Evolutionary conservation across 1,284 basidiomycete species (phyloP), one percentile per base, ranked within the genome.

Genomic region (Cystobasidium sp.): DNA sequence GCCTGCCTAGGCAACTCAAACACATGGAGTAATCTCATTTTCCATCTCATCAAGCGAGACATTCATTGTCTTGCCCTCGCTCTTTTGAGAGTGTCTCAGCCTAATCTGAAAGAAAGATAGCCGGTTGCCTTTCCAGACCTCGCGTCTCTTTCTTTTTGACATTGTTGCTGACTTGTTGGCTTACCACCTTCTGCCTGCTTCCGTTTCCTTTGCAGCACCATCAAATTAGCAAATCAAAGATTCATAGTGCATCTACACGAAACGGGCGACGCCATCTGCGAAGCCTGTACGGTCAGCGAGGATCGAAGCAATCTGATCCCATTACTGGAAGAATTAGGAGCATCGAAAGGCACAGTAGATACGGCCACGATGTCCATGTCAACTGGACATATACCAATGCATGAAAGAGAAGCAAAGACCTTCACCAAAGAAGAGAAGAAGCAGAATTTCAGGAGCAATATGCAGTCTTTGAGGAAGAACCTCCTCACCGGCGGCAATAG

Each of bases 161-260:
- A 18, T n/a, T 3, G 5, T 8, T 53, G 64, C 49, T 51, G 47
- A 53, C 58, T 61, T 39, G 22, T 56, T 47, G n/a, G 1, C 16
- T 41, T 43, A n/a, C 64, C 20, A 12, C 64, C 22, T 44, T 37
- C 37, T 53, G 10, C 58, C n/a, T 18, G 12, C n/a, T 46, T 49
- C 10, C 24, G 20, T 14, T 61, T 37, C 0, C 37, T 10, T 20
- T 39, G 56, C 63, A 73, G 70, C 44, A 62, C 58, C 7, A 65
- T 73, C 63, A 73, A 73, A 51, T n/a, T 73, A n/a, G 70, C 70
- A 47, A 65, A 55, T 49, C 70, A 73, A 41, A 47, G 70, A 18
- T 73, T 73, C 20, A 31, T 65, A 51, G 70, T 51, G 20, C 70
- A 73, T 66, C 61, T 73, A 47, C 70, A 73, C 59, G 14, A 31